phyloP scores from a whole-genome alignment of 2,329 filamentous ascomycete species.

The Beauveria sp. region DNA sequence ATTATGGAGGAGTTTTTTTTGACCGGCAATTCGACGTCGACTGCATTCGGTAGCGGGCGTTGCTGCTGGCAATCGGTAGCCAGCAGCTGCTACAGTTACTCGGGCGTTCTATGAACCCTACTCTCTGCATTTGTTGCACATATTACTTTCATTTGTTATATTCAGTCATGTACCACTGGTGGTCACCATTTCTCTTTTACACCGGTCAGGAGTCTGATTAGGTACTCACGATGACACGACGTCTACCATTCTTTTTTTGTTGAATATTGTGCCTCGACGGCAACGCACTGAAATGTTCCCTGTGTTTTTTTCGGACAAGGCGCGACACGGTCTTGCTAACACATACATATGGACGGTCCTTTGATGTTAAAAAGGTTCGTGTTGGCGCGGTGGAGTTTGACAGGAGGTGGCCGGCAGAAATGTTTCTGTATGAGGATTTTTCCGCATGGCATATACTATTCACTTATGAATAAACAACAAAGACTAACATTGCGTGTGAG shows the following conservation, averaged over 20 bases:
- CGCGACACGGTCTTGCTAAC: background rate
- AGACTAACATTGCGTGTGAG: background rate
- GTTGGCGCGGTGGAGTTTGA: background rate
- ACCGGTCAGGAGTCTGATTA: background rate
- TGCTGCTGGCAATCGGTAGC: background rate
- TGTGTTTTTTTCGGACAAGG: background rate
- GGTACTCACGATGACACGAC: slow-evolving; percentile 1
- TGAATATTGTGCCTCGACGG: background rate
- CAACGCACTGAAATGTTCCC: background rate
- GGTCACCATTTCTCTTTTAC: background rate
- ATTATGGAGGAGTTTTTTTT: background rate
- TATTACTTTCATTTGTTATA: background rate
- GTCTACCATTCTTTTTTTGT: background rate
- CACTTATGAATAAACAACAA: background rate
- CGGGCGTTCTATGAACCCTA: background rate
- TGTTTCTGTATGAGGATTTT: background rate
- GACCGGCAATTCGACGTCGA: background rate
- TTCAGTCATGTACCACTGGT: background rate
- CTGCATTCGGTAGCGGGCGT: background rate
- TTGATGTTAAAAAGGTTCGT: background rate
- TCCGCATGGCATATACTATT: background rate
- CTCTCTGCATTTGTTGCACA: background rate
- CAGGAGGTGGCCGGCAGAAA: background rate
- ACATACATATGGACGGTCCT: slow-evolving; percentile 2
- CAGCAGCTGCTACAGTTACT: background rate